These are phyloP conservation scores for Colletotrichum lini DNA, from an alignment of 2,329 filamentous ascomycete genomes.

Conservation along the genomic window DNA sequence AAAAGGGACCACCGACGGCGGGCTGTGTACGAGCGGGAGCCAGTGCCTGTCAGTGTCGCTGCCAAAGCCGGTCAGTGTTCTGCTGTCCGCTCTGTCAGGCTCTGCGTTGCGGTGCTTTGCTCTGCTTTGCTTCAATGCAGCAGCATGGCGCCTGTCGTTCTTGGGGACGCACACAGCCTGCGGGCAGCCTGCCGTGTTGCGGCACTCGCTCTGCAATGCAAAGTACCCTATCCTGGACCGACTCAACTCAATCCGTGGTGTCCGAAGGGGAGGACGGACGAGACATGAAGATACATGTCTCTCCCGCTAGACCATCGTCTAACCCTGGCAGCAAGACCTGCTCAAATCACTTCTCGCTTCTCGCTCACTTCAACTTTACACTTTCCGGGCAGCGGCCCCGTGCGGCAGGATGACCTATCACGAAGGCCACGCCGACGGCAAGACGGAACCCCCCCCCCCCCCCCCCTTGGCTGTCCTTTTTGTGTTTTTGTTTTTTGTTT, in stretches of 20 bases:
- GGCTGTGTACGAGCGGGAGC: constrained; percentile 33
- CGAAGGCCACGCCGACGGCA: not conserved
- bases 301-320: not conserved
- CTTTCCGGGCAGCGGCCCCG: constrained; percentile 16
- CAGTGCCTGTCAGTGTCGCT: constrained; percentile 37
- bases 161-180: constrained; percentile 4
- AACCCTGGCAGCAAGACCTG: not conserved
- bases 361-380: constrained; percentile 6
- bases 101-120: constrained; percentile 6
- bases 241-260: constrained; percentile 30
- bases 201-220: constrained; percentile 12
- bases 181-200: not conserved
- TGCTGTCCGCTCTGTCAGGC: constrained; percentile 24
- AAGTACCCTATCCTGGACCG: constrained; percentile 22
- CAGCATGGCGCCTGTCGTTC: constrained; percentile 5
- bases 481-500: not conserved
- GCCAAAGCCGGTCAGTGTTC: constrained; percentile 24
- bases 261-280: constrained; percentile 1
- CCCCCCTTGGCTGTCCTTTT: not conserved
- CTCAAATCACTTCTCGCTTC: constrained; percentile 7
- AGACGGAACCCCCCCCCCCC: not conserved
- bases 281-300: constrained; percentile 8
- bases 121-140: constrained; percentile 3
- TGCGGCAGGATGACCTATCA: constrained; percentile 20
- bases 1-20: constrained; percentile 14